Evolutionary conservation across 148 eudicot genomes (phyloP), one percentile per base, ranked within the genome.

Genomic region (Drosera capensis): DNA sequence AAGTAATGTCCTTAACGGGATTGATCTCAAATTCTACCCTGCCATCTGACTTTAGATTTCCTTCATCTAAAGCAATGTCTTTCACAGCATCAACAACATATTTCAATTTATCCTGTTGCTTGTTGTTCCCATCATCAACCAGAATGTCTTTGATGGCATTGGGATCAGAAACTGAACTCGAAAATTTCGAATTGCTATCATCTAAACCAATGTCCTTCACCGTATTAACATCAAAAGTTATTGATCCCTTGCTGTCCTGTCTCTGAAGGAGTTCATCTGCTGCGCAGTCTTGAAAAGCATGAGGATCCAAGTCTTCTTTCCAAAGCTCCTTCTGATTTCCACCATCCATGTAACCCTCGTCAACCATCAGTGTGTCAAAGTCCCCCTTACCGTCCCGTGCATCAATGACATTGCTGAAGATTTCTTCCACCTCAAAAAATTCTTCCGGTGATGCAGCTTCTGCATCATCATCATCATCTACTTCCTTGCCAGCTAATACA

Each of bases 391-490:
- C 4, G 4, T 28, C 31, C 4, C 6, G 31, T 4, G 6, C 9
- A 4, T 28, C 31, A 28, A 28, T 9, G 6, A 28, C 4, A 28
- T 28, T 28, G 31, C 31, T 28, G 9, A 28, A 28, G 31, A 28
- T 28, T 9, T 70, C 67, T 49, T 70, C 75, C 40, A 53, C 67
- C 60, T 70, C 75, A 5, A 56, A 70, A 24, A 70, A 70, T 20
- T 70, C 75, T 41, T 45, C 61, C 3, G 60, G 71, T 1, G 75
- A 70, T 43, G 65, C 74, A 44, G 52, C 55, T 11, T 19, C 42
- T 19, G 59, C 67, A 28, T 56, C 58, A 14, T 30, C 55, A n/a
- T 9, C 15, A 52, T 14, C 50, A 20, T 31, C 46, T 56, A 20
- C n/a, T n/a, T 59, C 25, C 43, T 36, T 65, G 68, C 46, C 46